These are phyloP conservation scores for Populus nigra DNA, from an alignment of 345 rosid species.

Conservation along the genomic window DNA sequence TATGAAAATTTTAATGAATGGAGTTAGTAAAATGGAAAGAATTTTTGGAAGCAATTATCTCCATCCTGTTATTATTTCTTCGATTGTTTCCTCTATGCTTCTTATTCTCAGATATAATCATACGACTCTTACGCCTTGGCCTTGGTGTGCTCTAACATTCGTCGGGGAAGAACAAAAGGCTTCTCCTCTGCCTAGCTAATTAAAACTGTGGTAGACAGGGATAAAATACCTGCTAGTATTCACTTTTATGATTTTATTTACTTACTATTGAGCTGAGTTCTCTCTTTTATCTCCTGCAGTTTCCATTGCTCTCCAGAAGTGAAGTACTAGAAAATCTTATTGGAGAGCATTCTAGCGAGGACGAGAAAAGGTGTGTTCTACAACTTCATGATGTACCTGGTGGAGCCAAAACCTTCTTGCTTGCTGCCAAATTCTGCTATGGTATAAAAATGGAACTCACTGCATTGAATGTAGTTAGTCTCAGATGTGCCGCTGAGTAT, in stretches of 20 bases:
- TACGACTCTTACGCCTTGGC: background rate
- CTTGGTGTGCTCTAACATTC: background rate
- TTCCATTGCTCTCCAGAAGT: conserved; percentile 88
- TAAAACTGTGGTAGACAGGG: background rate
- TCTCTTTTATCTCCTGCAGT: conserved; percentile 42
- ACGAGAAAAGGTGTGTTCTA: conserved; percentile 43
- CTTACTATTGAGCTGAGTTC: background rate
- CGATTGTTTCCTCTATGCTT: background rate
- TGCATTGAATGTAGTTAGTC: conserved; percentile 54
- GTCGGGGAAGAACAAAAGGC: background rate
- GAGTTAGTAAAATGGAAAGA: background rate
- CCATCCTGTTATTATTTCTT: background rate
- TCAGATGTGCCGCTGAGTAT: conserved; percentile 87
- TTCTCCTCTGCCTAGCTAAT: background rate
- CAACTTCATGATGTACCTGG: conserved; percentile 78
- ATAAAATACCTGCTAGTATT: background rate
- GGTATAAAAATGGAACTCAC: conserved; percentile 68
- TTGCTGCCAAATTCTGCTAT: conserved; percentile 80
- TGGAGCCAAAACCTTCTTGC: conserved; percentile 68
- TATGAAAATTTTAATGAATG: background rate
- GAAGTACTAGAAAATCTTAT: conserved; percentile 55
- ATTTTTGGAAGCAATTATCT: background rate
- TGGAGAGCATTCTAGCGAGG: conserved; percentile 35
- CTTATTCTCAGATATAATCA: background rate
- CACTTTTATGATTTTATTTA: conserved; percentile 5